Percentiles rank a stretch among this genome's conserved stretches.
phyloP scores from a whole-genome alignment of 257 asterid species.

The Henckelia pumila region DNA sequence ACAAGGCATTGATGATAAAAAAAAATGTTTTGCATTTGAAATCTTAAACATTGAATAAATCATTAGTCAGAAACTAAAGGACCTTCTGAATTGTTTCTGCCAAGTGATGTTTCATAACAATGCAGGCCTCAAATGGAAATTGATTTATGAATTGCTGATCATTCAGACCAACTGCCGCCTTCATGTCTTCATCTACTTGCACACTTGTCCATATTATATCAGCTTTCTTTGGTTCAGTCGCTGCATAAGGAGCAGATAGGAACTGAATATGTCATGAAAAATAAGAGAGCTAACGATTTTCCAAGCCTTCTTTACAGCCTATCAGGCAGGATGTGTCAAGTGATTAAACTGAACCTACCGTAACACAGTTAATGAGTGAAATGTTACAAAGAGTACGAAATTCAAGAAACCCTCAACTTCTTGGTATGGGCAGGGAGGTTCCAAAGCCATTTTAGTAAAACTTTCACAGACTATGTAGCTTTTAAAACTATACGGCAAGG shows the following conservation, averaged over 20 bases:
- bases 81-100: conserved; percentile 92
- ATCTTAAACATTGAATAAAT: conserved; percentile 13
- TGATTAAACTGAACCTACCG: conserved; percentile 7
- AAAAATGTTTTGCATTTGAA: conserved; percentile 13
- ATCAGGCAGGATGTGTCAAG: conserved; percentile 7
- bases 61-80: conserved; percentile 20
- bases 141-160: conserved; percentile 80
- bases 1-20: neutral
- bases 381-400: conserved; percentile 6
- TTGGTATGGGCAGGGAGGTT: neutral
- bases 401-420: conserved; percentile 15
- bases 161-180: conserved; percentile 67
- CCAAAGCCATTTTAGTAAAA: conserved; percentile 3
- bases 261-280: conserved; percentile 4
- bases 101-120: conserved; percentile 96
- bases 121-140: conserved; percentile 94
- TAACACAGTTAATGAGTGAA: neutral
- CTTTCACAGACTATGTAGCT: conserved; percentile 7
- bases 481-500: conserved; percentile 16
- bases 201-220: conserved; percentile 86
- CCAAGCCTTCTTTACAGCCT: conserved; percentile 22
- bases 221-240: conserved; percentile 83
- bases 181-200: conserved; percentile 91
- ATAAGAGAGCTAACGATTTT: conserved; percentile 16
- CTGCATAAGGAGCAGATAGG: conserved; percentile 42